Evolutionary conservation across 2,329 filamentous ascomycete genomes (phyloP), one percentile per base, ranked within the genome.

Genomic region (Colletotrichum karsti): DNA sequence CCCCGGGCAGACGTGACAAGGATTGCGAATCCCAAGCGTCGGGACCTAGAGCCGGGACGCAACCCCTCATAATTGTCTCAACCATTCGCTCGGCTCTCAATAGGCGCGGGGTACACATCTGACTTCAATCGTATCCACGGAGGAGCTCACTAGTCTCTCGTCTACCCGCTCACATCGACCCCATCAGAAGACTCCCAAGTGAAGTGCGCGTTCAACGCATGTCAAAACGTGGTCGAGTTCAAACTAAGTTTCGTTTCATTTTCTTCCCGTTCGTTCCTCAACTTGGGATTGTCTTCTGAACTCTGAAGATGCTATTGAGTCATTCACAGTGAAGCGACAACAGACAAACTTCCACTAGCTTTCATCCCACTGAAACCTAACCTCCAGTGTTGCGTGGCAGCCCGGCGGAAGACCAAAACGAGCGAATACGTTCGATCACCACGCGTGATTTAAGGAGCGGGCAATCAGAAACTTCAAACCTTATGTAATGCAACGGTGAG

Each of bases 341-440:
- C 18, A n/a, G 22, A 66, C 28, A 48, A 28, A 56, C 48, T 66
- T 62, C 24, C 24, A 35, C 57, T 41, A 62, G 48, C 20, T 26
- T 22, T 12, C 24, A n/a, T 18, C 24, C 22, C 33, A 28, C 18
- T 9, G 44, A 62, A 35, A 28, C 26, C 39, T 41, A 41, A 20
- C 26, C n/a, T 18, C 48, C 26, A 42, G 48, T 15, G 13, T 26
- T 33, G 63, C 56, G 56, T 50, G 28, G 55, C 18, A 35, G 39
- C 2, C 15, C 41, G 12, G 12, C 4, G 48, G n/a, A 13, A 18
- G 20, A 22, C 44, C 44, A 53, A 26, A 53, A 53, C n/a, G 1
- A 20, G 28, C 18, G 18, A 9, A 35, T 9, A 22, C 20, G 7
- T 12, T 37, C 22, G 24, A 28, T 50, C 18, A 20, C n/a, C 13